Evolutionary conservation across 768 basidiomycete genomes (phyloP).

Genomic region (Dioszegia aurantiaca): DNA sequence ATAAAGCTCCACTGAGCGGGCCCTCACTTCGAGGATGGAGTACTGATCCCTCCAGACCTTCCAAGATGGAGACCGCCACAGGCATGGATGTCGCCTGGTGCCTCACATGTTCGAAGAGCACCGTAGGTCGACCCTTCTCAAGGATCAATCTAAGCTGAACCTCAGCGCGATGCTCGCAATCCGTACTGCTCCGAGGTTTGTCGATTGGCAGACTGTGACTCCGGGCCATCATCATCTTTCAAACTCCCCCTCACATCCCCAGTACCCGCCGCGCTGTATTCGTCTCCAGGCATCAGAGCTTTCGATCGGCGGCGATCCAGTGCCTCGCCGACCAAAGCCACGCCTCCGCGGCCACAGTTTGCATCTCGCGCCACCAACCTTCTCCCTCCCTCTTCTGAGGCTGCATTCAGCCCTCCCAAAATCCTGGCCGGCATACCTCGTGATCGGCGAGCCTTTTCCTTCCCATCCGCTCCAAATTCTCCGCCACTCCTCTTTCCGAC

Average conservation of each 20-base stretch:
- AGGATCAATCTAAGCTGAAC: background rate
- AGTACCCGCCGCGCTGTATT: slow-evolving; percentile 6
- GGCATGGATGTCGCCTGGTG: slow-evolving; percentile 47
- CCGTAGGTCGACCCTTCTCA: slow-evolving; percentile 25
- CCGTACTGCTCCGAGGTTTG: slow-evolving; percentile 45
- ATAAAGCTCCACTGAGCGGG: background rate
- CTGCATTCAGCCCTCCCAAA: slow-evolving; percentile 16
- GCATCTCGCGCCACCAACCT: slow-evolving; percentile 3
- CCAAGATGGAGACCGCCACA: slow-evolving; percentile 22
- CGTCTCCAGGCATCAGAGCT: slow-evolving; percentile 3
- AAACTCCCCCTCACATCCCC: slow-evolving; percentile 14
- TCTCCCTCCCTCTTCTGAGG: slow-evolving; percentile 17
- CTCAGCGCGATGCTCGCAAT: slow-evolving; percentile 30
- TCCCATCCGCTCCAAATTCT: slow-evolving; percentile 28
- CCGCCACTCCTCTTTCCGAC: slow-evolving; percentile 6
- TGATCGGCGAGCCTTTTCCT: slow-evolving; percentile 44
- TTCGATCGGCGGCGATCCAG: slow-evolving; percentile 11
- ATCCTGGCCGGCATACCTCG: slow-evolving; percentile 7
- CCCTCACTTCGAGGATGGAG: background rate
- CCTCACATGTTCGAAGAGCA: slow-evolving; percentile 41
- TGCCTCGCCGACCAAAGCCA: slow-evolving; percentile 12
- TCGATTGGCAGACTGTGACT: slow-evolving; percentile 23
- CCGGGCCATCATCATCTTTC: background rate
- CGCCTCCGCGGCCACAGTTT: background rate
- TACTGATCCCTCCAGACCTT: background rate